Base-by-base conservation (phyloP, 371 early-diverging fungal genomes). In the Mortierella sp. region DNA sequence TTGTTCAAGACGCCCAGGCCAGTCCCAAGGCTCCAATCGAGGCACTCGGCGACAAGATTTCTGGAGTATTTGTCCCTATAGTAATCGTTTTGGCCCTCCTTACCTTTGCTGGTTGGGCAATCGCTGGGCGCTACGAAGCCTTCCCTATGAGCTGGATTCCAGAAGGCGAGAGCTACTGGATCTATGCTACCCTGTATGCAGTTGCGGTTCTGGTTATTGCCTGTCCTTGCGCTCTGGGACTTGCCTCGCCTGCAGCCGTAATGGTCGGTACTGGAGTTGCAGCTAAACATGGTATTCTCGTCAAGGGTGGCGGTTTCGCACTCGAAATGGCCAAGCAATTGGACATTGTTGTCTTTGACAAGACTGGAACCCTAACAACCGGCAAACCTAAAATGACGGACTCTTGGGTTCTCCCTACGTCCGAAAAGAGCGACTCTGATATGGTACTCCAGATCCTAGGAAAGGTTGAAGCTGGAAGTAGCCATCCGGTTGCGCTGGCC, bases 341-440 rank as follows among this genome's bases (percentile, higher is more conserved):
- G 49, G 93, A 97, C 86, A 89, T 97, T 31, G 96, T 97, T 69
- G 96, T 96, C 75, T 98, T 96, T 86, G 95, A 95, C 83, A 95
- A 95, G 82, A 95, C 95, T 1, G 95, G 95, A 9, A 95, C 95
- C 0, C 65, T 95, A 56, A 95, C 95, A 3, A 82, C 86, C 6
- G 93, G 93, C 23, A 89, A 89, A 42, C 88, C 89, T 49, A 71
- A 76, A 10, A 89, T 91, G 35, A 85, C 88, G 2, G 84, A 87
- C 64, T 75, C 64, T 0, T 86, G 86, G 85, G 23, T 82, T 4
- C 32, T 78, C 1, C 70, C 70, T 9, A 63, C 56, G 6, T 32
- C 83, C 0, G 64, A 66, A 1, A 17, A 66, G 42, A 43, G 55
- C 15, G 37, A 53, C 12, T 45, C 65, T 42, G 35, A 72, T n/a